Percentiles rank a stretch among this genome's conserved stretches.
These are phyloP conservation scores for Sinapis alba DNA, from an alignment of 441 rosid species.

Conservation along the genomic window DNA sequence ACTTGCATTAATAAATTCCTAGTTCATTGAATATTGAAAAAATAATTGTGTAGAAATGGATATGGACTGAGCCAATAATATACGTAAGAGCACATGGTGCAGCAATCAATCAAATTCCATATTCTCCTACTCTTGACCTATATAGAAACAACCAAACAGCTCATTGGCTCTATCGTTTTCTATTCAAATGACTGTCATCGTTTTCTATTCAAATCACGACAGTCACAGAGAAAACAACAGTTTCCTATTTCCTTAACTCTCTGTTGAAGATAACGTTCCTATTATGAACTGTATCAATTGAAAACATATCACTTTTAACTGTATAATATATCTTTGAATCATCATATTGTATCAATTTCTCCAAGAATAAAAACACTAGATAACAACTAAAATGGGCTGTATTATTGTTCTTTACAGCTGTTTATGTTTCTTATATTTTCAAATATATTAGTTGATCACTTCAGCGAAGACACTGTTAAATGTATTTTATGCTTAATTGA, in stretches of 20 bases:
- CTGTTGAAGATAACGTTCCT: not conserved
- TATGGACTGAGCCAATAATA: not conserved
- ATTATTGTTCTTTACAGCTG: not conserved
- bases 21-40: not conserved
- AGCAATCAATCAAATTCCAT: slow-evolving; percentile 13
- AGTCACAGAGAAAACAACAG: slow-evolving; percentile 2
- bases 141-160: slow-evolving; percentile 21
- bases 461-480: too few relatives aligned
- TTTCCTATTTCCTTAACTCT: not conserved
- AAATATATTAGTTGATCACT: not conserved
- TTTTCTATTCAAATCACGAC: slow-evolving; percentile 9
- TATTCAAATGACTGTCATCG: not conserved
- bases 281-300: slow-evolving; percentile 12
- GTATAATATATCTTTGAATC: slow-evolving; percentile 10
- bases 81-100: slow-evolving; percentile 29
- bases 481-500: too few relatives aligned
- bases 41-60: slow-evolving; percentile 12
- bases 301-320: not conserved
- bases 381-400: slow-evolving; percentile 13
- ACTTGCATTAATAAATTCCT: not conserved
- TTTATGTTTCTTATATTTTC: not conserved
- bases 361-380: not conserved
- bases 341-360: slow-evolving; percentile 2
- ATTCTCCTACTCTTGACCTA: slow-evolving; percentile 2
- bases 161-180: slow-evolving; percentile 4